Base-by-base conservation (phyloP, 495 filamentous ascomycete species). In the Penicillium antarcticum region DNA sequence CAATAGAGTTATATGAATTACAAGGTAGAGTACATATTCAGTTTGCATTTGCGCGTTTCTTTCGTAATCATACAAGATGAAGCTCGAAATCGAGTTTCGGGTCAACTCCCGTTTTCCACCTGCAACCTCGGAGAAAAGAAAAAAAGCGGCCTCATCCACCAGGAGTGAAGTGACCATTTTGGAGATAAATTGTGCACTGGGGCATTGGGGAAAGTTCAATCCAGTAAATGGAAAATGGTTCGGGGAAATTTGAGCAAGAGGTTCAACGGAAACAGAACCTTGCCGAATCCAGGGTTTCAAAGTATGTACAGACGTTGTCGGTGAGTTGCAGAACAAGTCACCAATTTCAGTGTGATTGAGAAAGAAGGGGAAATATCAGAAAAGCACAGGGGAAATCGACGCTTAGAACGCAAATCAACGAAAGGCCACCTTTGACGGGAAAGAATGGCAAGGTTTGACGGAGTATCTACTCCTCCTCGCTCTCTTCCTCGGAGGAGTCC, bases 401-500 rank as follows among this genome's bases (percentile, higher is more conserved):
- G 62, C 62, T 66, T 39, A 16, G 51, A 68, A 59, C 60, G 63
- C 60, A 64, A 56, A 58, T 54, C 47, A 55, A 53, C 52, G 46
- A 53, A 51, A 47, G 42, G 42, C 32, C 37, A 46, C 41, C 39
- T 50, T 41, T 43, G 19, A 23, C 32, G 26, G 26, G 10, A 42
- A 14, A 34, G 24, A 46, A 24, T 42, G 38, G 38, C 33, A 42
- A 37, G 18, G 29, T 44, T 40, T 16, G 18, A 31, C 34, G 23
- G 38, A 51, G 42, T 18, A 54, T 58, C 64, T 67, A 80, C 66
- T 81, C 78, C 54, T 81, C 78, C 55, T 80, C 77, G 51, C 77
- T 80, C 60, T 81, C 78, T 43, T 79, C 77, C 21, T 60, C 61
- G 21, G 73, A 75, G 49, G 78, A 77, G 56, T 80, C 77, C 33